Evolutionary conservation across 805 yeast genomes (phyloP), one percentile per base, ranked within the genome.

Genomic region (Pichia rugopelliculosa): DNA sequence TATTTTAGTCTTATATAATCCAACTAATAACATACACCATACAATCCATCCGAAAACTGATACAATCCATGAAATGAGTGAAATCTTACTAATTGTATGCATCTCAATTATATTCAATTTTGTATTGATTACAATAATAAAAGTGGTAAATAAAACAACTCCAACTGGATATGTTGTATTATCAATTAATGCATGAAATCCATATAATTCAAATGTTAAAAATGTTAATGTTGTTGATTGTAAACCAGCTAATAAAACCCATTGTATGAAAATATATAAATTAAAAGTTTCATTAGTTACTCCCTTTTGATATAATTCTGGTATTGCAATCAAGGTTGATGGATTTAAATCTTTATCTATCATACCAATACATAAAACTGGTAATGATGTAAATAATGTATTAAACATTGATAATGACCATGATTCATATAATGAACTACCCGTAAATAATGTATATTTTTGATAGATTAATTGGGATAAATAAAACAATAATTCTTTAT

Each of bases 371-470:
- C 95, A 85, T 36, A 93, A 65, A 3, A 93, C 98, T 0, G 96
- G 90, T 44, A 93, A 70, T 0, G 96, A 87, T 0, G 99, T 91
- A 69, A 93, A 95, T 52, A 93, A 73, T 0, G 99, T 95, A 63
- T 93, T 95, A 71, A 86, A 93, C 97, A 95, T 90, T 0, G 97
- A 87, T 50, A 93, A 73, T 1, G 98, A 90, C 96, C 97, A 90
- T 37, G 91, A 83, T 61, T 95, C 99, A 65, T 87, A 93, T 55
- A 91, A 65, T 0, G 97, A 88, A 0, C 96, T 82, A 1, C 99
- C 99, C 0, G 98, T 86, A 64, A 87, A 93, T 69, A 87, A 70
- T 0, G 96, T 82, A 60, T 82, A 79, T 51, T 95, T 69, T 64
- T 93, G 99, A 65, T 80, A 93, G 18, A 89, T 74, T 24, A 86